Conservation (phyloP, 2,329 filamentous ascomycete species). For the Pseudopithomyces maydicus region DNA sequence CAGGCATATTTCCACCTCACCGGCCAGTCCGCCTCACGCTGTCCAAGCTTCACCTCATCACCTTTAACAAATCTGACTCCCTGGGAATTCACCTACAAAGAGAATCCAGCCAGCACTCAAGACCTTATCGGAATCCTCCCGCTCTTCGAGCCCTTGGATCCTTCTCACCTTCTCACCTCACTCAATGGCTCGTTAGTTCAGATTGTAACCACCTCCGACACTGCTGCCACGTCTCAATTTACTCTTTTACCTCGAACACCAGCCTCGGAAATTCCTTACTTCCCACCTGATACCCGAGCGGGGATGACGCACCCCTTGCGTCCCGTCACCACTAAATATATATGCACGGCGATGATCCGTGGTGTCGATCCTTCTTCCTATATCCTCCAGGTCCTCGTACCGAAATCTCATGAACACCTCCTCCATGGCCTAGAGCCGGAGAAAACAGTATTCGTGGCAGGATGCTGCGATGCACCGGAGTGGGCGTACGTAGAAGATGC, state of each 20-base stretch:
- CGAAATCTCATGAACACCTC: constrained; percentile 49
- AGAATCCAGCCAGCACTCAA: constrained; percentile 53
- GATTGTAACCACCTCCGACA: constrained; percentile 65
- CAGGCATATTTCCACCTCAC: constrained; percentile 76
- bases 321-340: constrained; percentile 61
- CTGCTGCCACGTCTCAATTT: constrained; percentile 25
- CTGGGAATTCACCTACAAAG: constrained; percentile 66
- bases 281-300: constrained; percentile 55
- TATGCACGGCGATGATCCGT: constrained; percentile 72
- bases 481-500: constrained; percentile 44
- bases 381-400: constrained; percentile 69
- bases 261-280: constrained; percentile 65
- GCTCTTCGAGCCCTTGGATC: constrained; percentile 67
- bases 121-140: constrained; percentile 67
- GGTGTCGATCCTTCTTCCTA: constrained; percentile 64
- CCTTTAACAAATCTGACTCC: constrained; percentile 64
- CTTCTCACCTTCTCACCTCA: constrained; percentile 64
- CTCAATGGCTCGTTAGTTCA: constrained; percentile 75
- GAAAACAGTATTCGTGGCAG: constrained; percentile 37
- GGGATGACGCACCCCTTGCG: constrained; percentile 57
- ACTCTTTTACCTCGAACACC: constrained; percentile 46
- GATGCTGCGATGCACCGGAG: constrained; percentile 36
- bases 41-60: constrained; percentile 55
- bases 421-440: constrained; percentile 27
- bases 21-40: constrained; percentile 17